These are phyloP conservation scores for Trifolium fragiferum DNA, from an alignment of 306 rosid species.

Conservation along the genomic window DNA sequence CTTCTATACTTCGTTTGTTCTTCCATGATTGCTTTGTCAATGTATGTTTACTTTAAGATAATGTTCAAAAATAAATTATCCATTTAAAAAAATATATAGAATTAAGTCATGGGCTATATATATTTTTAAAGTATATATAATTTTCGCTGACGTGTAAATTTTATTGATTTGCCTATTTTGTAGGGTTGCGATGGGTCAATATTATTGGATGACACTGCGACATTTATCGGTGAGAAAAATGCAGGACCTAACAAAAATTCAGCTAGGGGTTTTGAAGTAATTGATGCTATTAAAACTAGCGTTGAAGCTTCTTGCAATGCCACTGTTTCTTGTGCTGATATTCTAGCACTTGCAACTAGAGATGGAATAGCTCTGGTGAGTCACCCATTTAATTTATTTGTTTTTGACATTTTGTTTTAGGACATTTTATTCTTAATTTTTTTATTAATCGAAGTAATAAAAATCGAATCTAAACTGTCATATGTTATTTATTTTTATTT, in stretches of 20 bases:
- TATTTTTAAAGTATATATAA: no score
- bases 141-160: no score
- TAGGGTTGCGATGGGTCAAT: constrained; percentile 85
- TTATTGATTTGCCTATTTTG: background rate
- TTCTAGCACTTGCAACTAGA: constrained; percentile 75
- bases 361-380: constrained; percentile 68
- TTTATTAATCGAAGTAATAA: no score
- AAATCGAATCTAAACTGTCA: no score
- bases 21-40: constrained; percentile 63
- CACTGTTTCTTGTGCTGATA: constrained; percentile 84
- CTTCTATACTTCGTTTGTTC: constrained; percentile 53
- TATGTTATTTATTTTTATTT: no score
- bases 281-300: constrained; percentile 62
- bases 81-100: no score
- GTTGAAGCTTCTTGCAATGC: constrained; percentile 78
- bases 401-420: background rate
- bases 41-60: constrained; percentile 11
- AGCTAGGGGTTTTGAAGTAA: constrained; percentile 73
- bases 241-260: constrained; percentile 67
- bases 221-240: constrained; percentile 72
- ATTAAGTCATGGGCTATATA: no score
- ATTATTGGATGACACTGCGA: constrained; percentile 65
- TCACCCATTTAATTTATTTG: background rate
- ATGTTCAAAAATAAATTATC: background rate
- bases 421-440: no score